Base-by-base conservation (phyloP, 208 protist species). In the Trypanosoma vivax region DNA sequence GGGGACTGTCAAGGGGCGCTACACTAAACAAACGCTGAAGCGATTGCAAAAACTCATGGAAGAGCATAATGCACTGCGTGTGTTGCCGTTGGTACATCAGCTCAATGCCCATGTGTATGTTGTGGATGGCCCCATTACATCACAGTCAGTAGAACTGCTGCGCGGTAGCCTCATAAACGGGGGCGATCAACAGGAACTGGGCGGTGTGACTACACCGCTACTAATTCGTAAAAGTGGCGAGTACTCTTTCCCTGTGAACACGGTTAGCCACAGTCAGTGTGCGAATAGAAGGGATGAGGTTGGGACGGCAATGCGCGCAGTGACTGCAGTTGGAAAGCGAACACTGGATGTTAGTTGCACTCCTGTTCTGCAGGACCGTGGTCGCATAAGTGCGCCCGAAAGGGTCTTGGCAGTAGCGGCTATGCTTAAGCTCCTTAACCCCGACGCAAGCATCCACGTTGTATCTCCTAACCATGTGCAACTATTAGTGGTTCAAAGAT, bases 401-500 rank as follows among this genome's bases (percentile, higher is more conserved):
- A 71, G 82, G 11, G 83, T 90, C 13, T 57, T 86, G 18, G 72
- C 87, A 9, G 87, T 91, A 19, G 87, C 83, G 11, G 75, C 70
- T 9, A 94, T 94, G 87, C 61, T 94, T 4, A 91, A 94, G 48
- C 70, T 74, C 27, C 67, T 94, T 21, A 94, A 91, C 57, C 77
- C 80, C n/a, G 83, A 91, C 38, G 50, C 75, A 3, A 73, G 76
- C 25, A 70, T 94, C 28, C 87, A 94, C 50, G 58, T 94, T 6
- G 53, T 94, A 13, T 86, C 79, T 23, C 70, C 73, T 19, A 81
- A 74, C 52, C 21, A 29, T 2, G 45, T 70, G 7, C 83, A 88
- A 50, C 60, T 88, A 35, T 38, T 62, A 0, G 62, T 83, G 16
- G 83, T 88, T 31, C 41, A 59, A 47, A 42, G 51, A 4, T 91